These are phyloP conservation scores for Mycocentrospora acerina DNA, from an alignment of 2,329 filamentous ascomycete species.

Conservation along the genomic window DNA sequence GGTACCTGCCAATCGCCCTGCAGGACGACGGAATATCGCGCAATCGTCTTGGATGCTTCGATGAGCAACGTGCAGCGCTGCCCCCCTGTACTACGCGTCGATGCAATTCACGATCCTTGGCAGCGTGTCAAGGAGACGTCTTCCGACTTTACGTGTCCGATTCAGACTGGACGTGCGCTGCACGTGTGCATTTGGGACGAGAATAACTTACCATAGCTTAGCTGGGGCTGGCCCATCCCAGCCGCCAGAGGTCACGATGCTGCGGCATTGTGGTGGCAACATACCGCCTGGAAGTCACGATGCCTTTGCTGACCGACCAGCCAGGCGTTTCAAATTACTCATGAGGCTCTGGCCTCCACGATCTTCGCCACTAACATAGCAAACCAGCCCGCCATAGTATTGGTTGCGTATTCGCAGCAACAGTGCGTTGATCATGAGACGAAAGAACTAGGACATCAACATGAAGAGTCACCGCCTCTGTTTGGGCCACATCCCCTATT, in stretches of 20 bases:
- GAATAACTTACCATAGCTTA: constrained; percentile 9
- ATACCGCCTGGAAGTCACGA: constrained; percentile 33
- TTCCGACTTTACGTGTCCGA: constrained; percentile 29
- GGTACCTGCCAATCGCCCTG: constrained; percentile 11
- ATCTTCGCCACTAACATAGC: constrained; percentile 18
- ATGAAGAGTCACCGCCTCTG: no score
- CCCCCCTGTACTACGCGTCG: constrained; percentile 8
- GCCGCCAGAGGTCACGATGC: constrained; percentile 17
- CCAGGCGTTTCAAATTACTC: constrained; percentile 8
- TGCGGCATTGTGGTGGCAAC: constrained; percentile 11
- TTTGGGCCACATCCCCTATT: constrained; percentile 1
- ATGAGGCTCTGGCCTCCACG: constrained; percentile 12
- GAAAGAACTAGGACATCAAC: not conserved
- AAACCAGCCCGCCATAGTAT: not conserved
- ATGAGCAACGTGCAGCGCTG: not conserved
- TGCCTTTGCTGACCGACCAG: constrained; percentile 7
- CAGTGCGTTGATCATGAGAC: constrained; percentile 1
- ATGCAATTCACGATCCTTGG: constrained; percentile 35
- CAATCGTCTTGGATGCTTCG: constrained; percentile 4
- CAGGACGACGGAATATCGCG: constrained; percentile 9
- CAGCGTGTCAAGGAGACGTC: constrained; percentile 8
- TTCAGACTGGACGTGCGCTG: constrained; percentile 20
- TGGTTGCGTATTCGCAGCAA: constrained; percentile 1
- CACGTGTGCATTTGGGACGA: constrained; percentile 26
- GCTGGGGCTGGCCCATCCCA: not conserved